A percentile compares a stretch with the other conserved stretches of the same genome.
phyloP scores from a whole-genome alignment of 169 alveolate genomes.

The Amoebophrya sp. region DNA sequence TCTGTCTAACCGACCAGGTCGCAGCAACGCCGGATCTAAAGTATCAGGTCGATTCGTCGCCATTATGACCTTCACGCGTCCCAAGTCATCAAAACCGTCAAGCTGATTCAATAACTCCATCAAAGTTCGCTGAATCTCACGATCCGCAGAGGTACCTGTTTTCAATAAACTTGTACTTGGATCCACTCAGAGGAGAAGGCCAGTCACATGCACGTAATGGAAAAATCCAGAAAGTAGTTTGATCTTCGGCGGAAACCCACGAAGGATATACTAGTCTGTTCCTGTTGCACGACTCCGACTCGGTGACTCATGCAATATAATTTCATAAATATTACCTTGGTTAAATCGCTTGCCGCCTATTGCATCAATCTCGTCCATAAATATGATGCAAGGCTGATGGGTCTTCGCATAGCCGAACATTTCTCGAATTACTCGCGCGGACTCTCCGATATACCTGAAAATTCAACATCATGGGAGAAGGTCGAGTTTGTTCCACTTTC shows the following conservation, averaged over 20 bases:
- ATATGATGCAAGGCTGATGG: slow-evolving; percentile 97
- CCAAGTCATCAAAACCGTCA: slow-evolving; percentile 96
- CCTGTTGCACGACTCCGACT: no score
- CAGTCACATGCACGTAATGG: no score
- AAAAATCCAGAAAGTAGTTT: no score
- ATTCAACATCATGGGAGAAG: no score
- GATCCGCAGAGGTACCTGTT: slow-evolving; percentile 97
- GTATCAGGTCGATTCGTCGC: slow-evolving; percentile 99
- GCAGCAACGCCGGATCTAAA: slow-evolving; percentile 96
- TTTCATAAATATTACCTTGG: slow-evolving; percentile 77
- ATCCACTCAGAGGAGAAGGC: no score
- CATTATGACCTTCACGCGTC: slow-evolving; percentile 98
- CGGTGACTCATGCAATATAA: no score
- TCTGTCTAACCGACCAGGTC: slow-evolving; percentile 98
- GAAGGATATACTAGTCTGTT: no score
- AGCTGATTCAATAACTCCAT: slow-evolving; percentile 90
- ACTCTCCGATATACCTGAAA: slow-evolving; percentile 94
- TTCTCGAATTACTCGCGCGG: slow-evolving; percentile 97
- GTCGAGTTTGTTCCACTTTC: no score
- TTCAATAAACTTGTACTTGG: no score
- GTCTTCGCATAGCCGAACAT: slow-evolving; percentile 98
- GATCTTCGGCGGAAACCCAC: no score
- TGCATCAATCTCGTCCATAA: slow-evolving; percentile 99
- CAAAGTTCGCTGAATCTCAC: slow-evolving; percentile 97
- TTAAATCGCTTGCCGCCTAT: slow-evolving; percentile 96